Evolutionary conservation across 2,329 filamentous ascomycete genomes (phyloP).

Genomic region (Hysterium pulicare): DNA sequence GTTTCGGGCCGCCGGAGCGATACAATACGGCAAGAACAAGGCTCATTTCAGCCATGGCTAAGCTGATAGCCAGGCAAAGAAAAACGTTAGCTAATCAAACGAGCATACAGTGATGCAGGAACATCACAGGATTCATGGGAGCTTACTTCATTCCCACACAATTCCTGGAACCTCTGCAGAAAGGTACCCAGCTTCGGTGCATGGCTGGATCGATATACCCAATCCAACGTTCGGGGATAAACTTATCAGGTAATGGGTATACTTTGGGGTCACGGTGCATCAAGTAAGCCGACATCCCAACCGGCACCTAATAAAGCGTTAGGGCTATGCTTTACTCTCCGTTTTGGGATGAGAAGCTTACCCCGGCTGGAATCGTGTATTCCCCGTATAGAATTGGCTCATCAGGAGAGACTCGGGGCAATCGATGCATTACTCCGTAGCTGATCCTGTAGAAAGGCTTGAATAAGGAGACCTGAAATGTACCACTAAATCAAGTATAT

Average conservation of each 20-base stretch:
- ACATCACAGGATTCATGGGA: no score
- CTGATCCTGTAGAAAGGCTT: slow-evolving; percentile 4
- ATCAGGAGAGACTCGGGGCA: slow-evolving; percentile 9
- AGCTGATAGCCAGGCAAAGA: background rate
- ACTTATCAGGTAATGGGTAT: slow-evolving; percentile 30
- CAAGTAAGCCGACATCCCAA: slow-evolving; percentile 46
- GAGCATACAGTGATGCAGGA: no score
- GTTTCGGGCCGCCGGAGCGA: background rate
- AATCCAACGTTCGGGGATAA: slow-evolving; percentile 37
- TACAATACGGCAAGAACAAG: background rate
- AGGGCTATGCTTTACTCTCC: background rate
- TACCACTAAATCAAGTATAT: background rate
- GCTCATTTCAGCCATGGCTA: background rate
- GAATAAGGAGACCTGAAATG: no score
- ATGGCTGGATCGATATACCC: slow-evolving; percentile 18
- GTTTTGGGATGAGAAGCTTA: no score
- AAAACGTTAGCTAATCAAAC: no score
- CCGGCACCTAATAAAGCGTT: slow-evolving; percentile 4
- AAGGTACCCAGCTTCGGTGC: slow-evolving; percentile 17
- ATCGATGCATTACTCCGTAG: slow-evolving; percentile 9
- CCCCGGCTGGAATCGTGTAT: slow-evolving; percentile 7
- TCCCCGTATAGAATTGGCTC: slow-evolving; percentile 4
- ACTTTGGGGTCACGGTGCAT: slow-evolving; percentile 36
- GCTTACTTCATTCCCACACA: no score
- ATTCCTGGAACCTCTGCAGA: slow-evolving; percentile 20